A percentile compares a stretch with the other conserved stretches of the same genome.
phyloP scores from a whole-genome alignment of 805 yeast species.

The Deakozyma indianensis region DNA sequence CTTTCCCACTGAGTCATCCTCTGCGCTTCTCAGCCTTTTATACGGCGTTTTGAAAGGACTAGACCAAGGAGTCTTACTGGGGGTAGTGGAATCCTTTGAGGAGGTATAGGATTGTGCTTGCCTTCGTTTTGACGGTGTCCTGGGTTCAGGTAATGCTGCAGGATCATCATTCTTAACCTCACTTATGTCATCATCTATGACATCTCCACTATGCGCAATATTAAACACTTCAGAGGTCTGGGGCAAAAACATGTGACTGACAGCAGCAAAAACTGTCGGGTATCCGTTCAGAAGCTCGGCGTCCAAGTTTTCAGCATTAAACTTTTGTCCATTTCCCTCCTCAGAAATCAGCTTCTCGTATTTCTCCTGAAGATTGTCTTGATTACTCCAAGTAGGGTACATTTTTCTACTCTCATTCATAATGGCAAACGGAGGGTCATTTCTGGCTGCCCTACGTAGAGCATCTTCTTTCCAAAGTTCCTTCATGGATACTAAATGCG shows the following conservation, averaged over 20 bases:
- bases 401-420: neutral
- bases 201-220: neutral
- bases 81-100: neutral
- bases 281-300: neutral
- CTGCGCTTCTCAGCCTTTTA: neutral
- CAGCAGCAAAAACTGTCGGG: neutral
- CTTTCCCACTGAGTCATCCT: no score
- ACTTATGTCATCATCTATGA: neutral
- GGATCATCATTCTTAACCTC: neutral
- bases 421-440: neutral
- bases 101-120: neutral
- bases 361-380: neutral
- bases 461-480: constrained; percentile 42
- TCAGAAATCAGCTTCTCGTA: neutral
- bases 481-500: constrained; percentile 6
- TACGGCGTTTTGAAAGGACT: neutral
- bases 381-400: neutral
- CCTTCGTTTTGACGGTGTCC: neutral
- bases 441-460: constrained; percentile 5
- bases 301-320: neutral
- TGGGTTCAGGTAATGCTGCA: neutral
- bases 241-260: neutral
- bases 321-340: neutral
- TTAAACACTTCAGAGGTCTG: neutral
- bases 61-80: neutral